Conservation (phyloP, 305 asterid species). For the Nicotiana rustica region DNA sequence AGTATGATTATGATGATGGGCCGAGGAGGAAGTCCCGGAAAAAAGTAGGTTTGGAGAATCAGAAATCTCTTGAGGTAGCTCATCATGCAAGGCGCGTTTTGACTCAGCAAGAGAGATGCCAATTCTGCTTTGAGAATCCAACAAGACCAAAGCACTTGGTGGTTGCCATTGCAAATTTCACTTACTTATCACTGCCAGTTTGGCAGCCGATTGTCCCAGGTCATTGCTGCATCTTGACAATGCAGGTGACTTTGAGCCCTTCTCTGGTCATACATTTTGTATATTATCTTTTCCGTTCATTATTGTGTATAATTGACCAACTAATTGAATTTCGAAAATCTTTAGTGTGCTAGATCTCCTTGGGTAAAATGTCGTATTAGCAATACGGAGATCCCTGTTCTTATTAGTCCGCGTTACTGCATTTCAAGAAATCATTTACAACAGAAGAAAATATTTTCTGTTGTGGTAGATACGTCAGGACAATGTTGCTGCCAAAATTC, state of each 20-base stretch:
- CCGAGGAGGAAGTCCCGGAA: conserved; percentile 71
- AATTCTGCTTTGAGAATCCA: conserved; percentile 88
- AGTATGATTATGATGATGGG: conserved; percentile 87
- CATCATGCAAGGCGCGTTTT: conserved; percentile 65
- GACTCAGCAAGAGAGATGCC: conserved; percentile 90
- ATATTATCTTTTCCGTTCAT: background rate
- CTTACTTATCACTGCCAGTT: conserved; percentile 82
- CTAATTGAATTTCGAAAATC: conserved; percentile 5
- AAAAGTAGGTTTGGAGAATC: conserved; percentile 59
- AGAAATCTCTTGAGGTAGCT: conserved; percentile 55
- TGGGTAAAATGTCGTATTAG: background rate
- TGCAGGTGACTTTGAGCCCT: conserved; percentile 64
- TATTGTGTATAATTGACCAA: background rate
- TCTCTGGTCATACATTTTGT: background rate
- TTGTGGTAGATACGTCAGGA: background rate
- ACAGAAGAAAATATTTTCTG: background rate
- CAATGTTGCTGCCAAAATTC: conserved; percentile 28
- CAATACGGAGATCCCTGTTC: background rate
- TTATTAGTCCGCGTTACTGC: conserved; percentile 9
- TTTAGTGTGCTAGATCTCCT: background rate
- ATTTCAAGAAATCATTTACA: background rate
- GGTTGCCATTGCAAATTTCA: conserved; percentile 81
- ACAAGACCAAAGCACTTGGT: conserved; percentile 85
- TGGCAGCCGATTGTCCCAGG: conserved; percentile 82
- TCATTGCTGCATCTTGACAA: conserved; percentile 86